Evolutionary conservation across 2,329 filamentous ascomycete species (phyloP), one percentile per base, ranked within the genome.

Genomic region (Paracamarosporium sp.): DNA sequence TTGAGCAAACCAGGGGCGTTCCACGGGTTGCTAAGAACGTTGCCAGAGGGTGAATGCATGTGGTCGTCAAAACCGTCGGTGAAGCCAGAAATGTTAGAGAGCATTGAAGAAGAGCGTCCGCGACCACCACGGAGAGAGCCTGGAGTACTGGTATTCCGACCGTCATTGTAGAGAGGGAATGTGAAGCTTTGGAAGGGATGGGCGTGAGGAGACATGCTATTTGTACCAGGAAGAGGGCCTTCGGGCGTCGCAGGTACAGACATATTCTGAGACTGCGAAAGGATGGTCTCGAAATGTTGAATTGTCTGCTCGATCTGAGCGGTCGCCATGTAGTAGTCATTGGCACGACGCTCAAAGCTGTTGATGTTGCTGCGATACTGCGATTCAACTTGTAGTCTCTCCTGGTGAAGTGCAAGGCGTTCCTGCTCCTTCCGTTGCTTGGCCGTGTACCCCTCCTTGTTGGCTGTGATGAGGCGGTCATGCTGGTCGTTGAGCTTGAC

Each of bases 401-500:
- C 70, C 55, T 70, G 70, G 45, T 72, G 61, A 41, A 80, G 53
- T 24, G 79, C 73, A 17, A 71, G 65, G 30, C 75, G 75, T 57
- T 79, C 76, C 52, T 78, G 75, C 53, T 76, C 67, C 56, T 78
- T 75, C 28, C 78, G 74, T 50, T 78, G 86, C 53, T 86, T 88
- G 70, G 88, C 87, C 61, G 88, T 84, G 20, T 88, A 80, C 1
- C 86, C 87, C 47, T 87, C 83, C 50, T 82, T 83, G 72, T 90
- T 90, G 65, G 89, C 89, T 65, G 89, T 86, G 24, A 84, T 83
- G 65, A 93, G 88, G 66, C 88, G 87, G 55, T 88, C 86, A 64
- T 90, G 84, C 74, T 93, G 90, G 63, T 86, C 88, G 63, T 90
- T 87, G 24, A 92, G 86, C 79, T 91, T 91, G 70, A 84, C 83